phyloP scores from a whole-genome alignment of 1,284 basidiomycete species.

The Naganishia cerealis region DNA sequence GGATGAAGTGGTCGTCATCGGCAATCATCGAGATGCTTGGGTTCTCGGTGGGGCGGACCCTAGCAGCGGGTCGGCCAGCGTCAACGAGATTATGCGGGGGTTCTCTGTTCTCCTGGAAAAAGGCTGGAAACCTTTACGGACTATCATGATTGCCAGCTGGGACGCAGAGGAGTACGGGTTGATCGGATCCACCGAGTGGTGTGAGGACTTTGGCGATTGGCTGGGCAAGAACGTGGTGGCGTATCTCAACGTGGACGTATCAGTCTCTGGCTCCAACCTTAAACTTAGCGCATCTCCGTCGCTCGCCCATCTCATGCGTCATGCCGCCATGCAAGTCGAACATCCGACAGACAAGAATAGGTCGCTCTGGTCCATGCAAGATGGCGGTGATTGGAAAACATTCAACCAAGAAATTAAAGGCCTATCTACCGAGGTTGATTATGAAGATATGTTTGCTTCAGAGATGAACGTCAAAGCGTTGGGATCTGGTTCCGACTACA shows the following conservation, averaged over 20 bases:
- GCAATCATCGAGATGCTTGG: slow-evolving; percentile 77
- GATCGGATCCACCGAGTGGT: slow-evolving; percentile 83
- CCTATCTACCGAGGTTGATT: slow-evolving; percentile 11
- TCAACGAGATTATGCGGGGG: slow-evolving; percentile 80
- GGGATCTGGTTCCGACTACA: slow-evolving; percentile 65
- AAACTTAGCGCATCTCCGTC: slow-evolving; percentile 57
- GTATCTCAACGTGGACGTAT: slow-evolving; percentile 77
- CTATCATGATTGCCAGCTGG: slow-evolving; percentile 86
- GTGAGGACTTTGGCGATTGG: slow-evolving; percentile 83
- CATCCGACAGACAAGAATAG: slow-evolving; percentile 56
- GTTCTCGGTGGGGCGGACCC: slow-evolving; percentile 77
- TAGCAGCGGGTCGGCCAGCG: slow-evolving; percentile 80
- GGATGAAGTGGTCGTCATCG: slow-evolving; percentile 81
- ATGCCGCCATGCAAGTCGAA: slow-evolving; percentile 66
- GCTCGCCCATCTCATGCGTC: slow-evolving; percentile 70
- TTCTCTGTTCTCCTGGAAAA: slow-evolving; percentile 68
- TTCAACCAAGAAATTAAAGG: slow-evolving; percentile 29
- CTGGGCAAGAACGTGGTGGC: slow-evolving; percentile 73
- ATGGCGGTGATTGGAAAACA: slow-evolving; percentile 44
- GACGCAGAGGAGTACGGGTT: slow-evolving; percentile 89
- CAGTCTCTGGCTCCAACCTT: slow-evolving; percentile 69
- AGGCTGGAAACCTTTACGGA: slow-evolving; percentile 87
- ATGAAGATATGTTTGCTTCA: slow-evolving; percentile 4
- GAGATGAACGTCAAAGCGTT: neutral
- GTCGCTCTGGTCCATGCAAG: slow-evolving; percentile 52